Base-by-base conservation (phyloP, 306 rosid genomes). In the Prosopis cineraria region DNA sequence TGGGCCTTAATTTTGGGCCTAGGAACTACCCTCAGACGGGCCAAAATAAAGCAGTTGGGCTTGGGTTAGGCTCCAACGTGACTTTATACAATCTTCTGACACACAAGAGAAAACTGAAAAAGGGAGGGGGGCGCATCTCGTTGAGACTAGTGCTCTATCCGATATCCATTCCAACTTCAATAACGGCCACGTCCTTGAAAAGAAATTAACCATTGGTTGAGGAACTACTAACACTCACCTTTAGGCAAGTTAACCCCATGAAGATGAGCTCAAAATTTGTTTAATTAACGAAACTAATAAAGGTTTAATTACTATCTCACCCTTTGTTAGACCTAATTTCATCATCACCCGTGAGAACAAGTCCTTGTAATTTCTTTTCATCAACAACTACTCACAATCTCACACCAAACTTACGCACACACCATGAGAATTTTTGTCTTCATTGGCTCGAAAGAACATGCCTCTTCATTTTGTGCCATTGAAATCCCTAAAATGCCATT, bases 251-350 rank as follows among this genome's bases (percentile, higher is more conserved):
- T 25, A 55, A 74, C 10, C n/a, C 27, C 52, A 56, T 20, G n/a
- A 73, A 53, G 50, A 31, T 24, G 52, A 69, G 40, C 56, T 34
- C 50, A 24, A 58, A 31, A 14, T 65, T 36, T n/a, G 1, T 39
- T 65, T 29, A 65, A 43, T 43, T 67, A 58, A 68, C 27, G 40
- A 34, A 43, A 44, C 4, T 13, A 27, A 19, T 13, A 40, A 14
- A 39, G 29, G 30, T 64, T 33, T 68, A 43, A 74, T 11, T 24
- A 29, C 72, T 75, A 73, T 74, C 67, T 81, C 77, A 36, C 75
- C 41, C 31, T 74, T 68, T 56, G 80, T 83, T 78, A 74, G 83
- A 85, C 77, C 88, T 72, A 89, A 81, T 78, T 80, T 78, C 84
- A 80, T 80, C 79, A 76, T 85, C 81, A 77, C 52, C 75, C 31